Evolutionary conservation across 139 green algal species (phyloP).

Genomic region (Closterium sp.): DNA sequence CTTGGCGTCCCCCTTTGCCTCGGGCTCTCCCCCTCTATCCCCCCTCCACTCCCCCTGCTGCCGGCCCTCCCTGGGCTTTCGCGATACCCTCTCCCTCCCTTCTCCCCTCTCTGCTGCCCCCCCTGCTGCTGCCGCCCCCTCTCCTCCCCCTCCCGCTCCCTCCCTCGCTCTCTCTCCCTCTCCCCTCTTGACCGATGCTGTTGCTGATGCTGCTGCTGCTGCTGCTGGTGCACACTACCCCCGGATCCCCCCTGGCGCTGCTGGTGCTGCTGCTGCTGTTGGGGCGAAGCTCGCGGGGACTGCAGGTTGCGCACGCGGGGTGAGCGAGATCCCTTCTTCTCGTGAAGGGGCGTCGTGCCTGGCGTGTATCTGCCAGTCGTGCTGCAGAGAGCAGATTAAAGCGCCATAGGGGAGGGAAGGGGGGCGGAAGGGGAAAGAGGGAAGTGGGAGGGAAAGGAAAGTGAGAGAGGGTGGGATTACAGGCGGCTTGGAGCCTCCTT

Average conservation of each 20-base stretch:
- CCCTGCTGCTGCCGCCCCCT: neutral
- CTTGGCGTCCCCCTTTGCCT: neutral
- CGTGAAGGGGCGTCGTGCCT: neutral
- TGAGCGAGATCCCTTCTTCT: neutral
- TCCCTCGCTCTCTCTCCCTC: neutral
- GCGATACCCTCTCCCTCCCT: neutral
- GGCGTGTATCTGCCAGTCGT: neutral
- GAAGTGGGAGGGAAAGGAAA: neutral
- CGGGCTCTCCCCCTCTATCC: neutral
- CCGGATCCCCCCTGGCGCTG: no score
- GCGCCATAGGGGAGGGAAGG: neutral
- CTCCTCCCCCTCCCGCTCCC: neutral
- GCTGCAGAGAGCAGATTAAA: neutral
- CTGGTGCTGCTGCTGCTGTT: neutral
- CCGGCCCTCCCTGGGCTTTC: neutral
- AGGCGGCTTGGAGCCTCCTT: no score
- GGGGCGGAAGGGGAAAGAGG: no score
- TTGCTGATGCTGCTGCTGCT: neutral
- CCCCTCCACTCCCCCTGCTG: neutral
- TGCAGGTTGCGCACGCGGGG: neutral
- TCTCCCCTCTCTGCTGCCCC: neutral
- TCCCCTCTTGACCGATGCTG: neutral
- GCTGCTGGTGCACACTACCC: no score
- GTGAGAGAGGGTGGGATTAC: no score
- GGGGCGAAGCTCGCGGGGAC: neutral